These are phyloP conservation scores for Cercophora scortea DNA, from an alignment of 495 filamentous ascomycete species.

Conservation along the genomic window DNA sequence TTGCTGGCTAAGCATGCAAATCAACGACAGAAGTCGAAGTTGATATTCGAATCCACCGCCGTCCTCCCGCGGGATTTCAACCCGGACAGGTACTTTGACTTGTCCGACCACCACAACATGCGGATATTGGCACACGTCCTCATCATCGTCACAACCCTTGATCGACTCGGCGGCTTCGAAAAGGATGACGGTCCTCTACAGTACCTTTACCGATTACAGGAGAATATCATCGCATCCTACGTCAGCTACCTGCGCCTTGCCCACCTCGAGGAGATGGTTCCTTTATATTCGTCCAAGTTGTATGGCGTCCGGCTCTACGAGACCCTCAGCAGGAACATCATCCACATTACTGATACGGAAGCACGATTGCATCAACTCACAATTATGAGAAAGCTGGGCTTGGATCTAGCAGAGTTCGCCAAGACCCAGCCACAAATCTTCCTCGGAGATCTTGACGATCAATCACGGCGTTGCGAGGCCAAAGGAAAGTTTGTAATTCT, in stretches of 20 bases:
- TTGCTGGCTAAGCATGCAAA: conserved; percentile 48
- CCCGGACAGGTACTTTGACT: conserved; percentile 34
- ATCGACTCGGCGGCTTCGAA: conserved; percentile 39
- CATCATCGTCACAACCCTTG: conserved; percentile 38
- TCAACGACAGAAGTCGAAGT: conserved; percentile 34
- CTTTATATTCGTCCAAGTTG: conserved; percentile 78
- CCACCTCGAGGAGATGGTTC: conserved; percentile 65
- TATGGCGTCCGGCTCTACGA: conserved; percentile 38
- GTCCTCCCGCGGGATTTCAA: conserved; percentile 22
- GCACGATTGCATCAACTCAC: conserved; percentile 50
- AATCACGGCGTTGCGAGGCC: conserved; percentile 15
- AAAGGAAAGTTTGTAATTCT: conserved; percentile 43
- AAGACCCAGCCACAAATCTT: conserved; percentile 49
- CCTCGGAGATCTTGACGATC: conserved; percentile 33
- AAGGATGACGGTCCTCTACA: conserved; percentile 23
- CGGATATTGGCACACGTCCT: conserved; percentile 56
- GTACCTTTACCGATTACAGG: conserved; percentile 30
- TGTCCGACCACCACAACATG: conserved; percentile 48
- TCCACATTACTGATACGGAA: conserved; percentile 38
- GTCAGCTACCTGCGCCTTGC: conserved; percentile 65
- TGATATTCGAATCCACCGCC: conserved; percentile 31
- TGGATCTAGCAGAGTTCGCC: conserved; percentile 42
- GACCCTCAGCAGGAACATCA: conserved; percentile 49
- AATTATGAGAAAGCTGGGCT: conserved; percentile 49
- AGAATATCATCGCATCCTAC: conserved; percentile 72